Evolutionary conservation across 768 basidiomycete species (phyloP).

Genomic region (Collybia nuda): DNA sequence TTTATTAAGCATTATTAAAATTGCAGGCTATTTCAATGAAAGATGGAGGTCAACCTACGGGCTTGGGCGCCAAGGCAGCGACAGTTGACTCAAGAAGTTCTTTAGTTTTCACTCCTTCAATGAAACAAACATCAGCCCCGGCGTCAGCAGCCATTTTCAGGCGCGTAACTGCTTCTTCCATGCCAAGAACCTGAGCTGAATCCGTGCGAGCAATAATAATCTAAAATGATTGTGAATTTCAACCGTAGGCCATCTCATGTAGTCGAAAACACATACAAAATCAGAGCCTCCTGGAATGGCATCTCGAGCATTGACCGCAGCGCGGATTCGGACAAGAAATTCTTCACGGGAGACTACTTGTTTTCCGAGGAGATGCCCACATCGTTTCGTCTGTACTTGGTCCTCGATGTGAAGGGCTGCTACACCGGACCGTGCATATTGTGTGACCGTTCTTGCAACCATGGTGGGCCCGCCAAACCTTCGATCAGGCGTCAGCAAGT

Average conservation of each 20-base stretch:
- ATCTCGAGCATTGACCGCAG: conserved; percentile 76
- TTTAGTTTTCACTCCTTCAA: conserved; percentile 72
- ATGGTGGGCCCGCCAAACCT: conserved; percentile 73
- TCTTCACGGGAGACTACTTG: conserved; percentile 81
- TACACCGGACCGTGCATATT: conserved; percentile 68
- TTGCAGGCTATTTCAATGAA: background rate
- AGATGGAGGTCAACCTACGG: conserved; percentile 35
- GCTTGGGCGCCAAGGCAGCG: conserved; percentile 67
- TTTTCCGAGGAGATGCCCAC: conserved; percentile 79
- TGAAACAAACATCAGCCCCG: conserved; percentile 81
- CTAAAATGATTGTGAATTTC: conserved; percentile 22
- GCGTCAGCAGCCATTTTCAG: conserved; percentile 70
- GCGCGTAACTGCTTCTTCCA: conserved; percentile 71
- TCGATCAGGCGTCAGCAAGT: background rate
- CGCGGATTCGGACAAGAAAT: conserved; percentile 71
- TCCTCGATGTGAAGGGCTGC: conserved; percentile 81
- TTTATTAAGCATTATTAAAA: conserved; percentile 12
- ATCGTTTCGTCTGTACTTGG: conserved; percentile 81
- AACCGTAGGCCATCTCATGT: background rate
- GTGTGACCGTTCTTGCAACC: conserved; percentile 73
- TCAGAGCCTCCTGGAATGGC: conserved; percentile 74
- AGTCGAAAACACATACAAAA: conserved; percentile 43
- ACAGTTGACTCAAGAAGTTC: conserved; percentile 66
- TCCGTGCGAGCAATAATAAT: conserved; percentile 77
- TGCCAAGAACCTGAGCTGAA: conserved; percentile 75